Evolutionary conservation across 1,284 basidiomycete species (phyloP).

Genomic region (Trichosporon sp.): DNA sequence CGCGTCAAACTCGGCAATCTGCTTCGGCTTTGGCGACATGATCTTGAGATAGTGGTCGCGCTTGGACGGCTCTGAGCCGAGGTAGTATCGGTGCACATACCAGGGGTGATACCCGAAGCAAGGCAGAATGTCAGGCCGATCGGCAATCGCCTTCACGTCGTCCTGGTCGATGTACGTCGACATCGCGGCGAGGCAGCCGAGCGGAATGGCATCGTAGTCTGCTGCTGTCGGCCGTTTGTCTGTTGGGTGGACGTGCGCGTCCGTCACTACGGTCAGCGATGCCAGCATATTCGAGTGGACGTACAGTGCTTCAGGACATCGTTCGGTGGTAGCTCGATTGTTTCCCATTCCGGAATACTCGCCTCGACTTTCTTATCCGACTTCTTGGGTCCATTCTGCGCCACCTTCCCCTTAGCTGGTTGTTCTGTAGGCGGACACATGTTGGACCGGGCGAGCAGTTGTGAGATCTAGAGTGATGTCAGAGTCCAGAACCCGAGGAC

Average conservation of each 20-base stretch:
- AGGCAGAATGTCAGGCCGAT: background rate
- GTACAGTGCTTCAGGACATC: slow-evolving; percentile 27
- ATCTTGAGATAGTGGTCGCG: slow-evolving; percentile 44
- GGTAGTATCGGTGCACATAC: slow-evolving; percentile 49
- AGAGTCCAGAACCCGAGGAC: no score
- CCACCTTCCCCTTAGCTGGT: background rate
- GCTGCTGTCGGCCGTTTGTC: slow-evolving; percentile 23
- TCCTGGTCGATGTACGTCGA: slow-evolving; percentile 41
- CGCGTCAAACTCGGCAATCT: slow-evolving; percentile 15
- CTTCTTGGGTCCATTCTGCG: background rate
- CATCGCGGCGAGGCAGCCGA: slow-evolving; percentile 44
- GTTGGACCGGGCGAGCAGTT: background rate
- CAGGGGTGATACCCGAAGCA: slow-evolving; percentile 50
- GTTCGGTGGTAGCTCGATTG: slow-evolving; percentile 22
- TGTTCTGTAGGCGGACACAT: background rate
- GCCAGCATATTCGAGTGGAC: slow-evolving; percentile 1
- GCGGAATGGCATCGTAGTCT: slow-evolving; percentile 26
- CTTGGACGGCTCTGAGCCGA: slow-evolving; percentile 30
- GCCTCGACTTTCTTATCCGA: background rate
- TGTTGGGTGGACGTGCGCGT: slow-evolving; percentile 50
- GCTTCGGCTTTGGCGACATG: slow-evolving; percentile 31
- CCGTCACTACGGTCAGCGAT: slow-evolving; percentile 33
- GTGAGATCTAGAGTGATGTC: background rate
- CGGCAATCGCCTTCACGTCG: slow-evolving; percentile 17
- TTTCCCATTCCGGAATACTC: slow-evolving; percentile 31